phyloP scores from a whole-genome alignment of 2,329 filamentous ascomycete species.

The Myriosclerotinia curreyana region DNA sequence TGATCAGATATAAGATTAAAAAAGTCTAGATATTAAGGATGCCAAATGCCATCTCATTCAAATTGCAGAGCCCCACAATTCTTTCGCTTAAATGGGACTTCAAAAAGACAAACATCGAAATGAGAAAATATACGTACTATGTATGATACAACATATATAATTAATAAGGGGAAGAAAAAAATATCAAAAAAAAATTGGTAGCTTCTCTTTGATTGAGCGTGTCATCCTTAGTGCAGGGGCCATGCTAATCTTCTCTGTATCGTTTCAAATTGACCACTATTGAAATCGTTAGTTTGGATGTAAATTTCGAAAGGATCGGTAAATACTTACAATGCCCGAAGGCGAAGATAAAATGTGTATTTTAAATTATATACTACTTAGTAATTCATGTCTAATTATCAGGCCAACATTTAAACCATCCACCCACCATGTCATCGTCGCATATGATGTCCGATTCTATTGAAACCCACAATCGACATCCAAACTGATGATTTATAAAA shows the following conservation, averaged over 20 bases:
- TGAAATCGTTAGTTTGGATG: constrained; percentile 6
- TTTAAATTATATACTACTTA: constrained; percentile 12
- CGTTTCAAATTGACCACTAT: constrained; percentile 57
- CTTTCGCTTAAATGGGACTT: background rate
- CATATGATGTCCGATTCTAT: background rate
- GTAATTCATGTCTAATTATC: background rate
- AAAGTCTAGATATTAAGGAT: no score
- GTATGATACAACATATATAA: background rate
- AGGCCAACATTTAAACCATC: no score
- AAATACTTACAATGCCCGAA: constrained; percentile 26
- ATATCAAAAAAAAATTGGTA: constrained; percentile 34
- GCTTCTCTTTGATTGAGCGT: constrained; percentile 41
- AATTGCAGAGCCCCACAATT: background rate
- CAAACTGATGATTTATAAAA: background rate
- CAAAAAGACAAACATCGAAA: no score
- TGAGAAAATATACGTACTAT: no score
- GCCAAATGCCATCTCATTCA: no score
- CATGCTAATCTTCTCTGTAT: constrained; percentile 78
- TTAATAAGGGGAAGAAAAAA: constrained; percentile 1
- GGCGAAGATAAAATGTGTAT: background rate
- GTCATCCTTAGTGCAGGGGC: constrained; percentile 85
- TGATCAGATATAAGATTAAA: no score
- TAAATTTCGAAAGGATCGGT: background rate
- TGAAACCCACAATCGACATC: background rate
- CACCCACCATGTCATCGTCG: no score